Conservation (phyloP, 2,329 filamentous ascomycete species). For the Didymella keratinophila region DNA sequence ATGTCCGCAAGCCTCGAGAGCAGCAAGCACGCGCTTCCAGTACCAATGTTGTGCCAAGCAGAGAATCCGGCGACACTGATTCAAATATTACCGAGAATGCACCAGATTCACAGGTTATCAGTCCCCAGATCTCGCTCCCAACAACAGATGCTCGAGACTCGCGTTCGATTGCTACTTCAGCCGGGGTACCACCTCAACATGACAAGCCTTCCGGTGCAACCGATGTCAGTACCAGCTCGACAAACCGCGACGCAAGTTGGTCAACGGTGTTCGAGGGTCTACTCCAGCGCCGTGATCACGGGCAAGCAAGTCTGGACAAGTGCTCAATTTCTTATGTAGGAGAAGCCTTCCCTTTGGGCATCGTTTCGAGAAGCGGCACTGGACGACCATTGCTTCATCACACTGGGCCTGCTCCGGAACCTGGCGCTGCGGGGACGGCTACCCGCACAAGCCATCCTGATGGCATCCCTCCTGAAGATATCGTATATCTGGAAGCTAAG, state of each 20-base stretch:
- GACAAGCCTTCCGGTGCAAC: not conserved
- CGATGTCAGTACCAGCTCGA: not conserved
- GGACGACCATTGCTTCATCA: constrained; percentile 10
- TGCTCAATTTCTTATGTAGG: constrained; percentile 13
- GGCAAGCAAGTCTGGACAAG: constrained; percentile 7
- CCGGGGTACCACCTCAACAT: not conserved
- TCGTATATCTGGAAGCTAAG: constrained; percentile 10
- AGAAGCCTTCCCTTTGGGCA: constrained; percentile 12
- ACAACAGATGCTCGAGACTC: not conserved
- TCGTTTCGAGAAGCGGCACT: not conserved
- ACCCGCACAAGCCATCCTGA: not conserved
- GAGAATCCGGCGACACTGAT: not conserved
- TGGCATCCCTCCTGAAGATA: constrained; percentile 8
- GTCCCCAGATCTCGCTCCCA: not conserved
- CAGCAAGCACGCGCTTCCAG: not conserved
- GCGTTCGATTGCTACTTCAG: not conserved
- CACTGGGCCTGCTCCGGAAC: not conserved
- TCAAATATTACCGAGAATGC: not conserved
- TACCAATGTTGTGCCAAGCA: not conserved
- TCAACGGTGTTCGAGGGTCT: constrained; percentile 14
- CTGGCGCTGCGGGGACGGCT: not conserved
- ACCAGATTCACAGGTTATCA: not conserved
- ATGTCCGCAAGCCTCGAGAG: constrained; percentile 13
- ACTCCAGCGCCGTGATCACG: not conserved
- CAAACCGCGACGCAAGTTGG: constrained; percentile 9